Conservation (phyloP, 805 yeast genomes). For the Tetrapisispora arboricola region DNA sequence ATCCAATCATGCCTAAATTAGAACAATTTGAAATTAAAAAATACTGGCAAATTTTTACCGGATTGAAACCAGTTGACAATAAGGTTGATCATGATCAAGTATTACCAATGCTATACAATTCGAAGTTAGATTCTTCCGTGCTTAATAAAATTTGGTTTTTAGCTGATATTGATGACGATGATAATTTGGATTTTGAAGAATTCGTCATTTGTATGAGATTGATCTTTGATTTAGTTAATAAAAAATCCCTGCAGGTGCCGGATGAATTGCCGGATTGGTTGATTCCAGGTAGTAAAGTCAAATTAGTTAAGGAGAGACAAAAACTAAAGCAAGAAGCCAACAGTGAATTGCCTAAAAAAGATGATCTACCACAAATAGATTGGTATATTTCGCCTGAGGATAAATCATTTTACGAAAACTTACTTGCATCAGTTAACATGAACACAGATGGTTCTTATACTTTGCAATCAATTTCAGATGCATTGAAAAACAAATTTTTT, state of each 20-base stretch:
- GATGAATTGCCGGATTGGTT: slow-evolving; percentile 78
- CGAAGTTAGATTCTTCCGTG: slow-evolving; percentile 68
- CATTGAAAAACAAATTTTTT: slow-evolving; percentile 52
- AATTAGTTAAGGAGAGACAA: slow-evolving; percentile 71
- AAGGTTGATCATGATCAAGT: slow-evolving; percentile 79
- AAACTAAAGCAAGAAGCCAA: slow-evolving; percentile 38
- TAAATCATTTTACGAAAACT: slow-evolving; percentile 62
- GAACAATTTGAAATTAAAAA: slow-evolving; percentile 95
- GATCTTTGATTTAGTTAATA: slow-evolving; percentile 83
- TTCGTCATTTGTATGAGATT: slow-evolving; percentile 96
- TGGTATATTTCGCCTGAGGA: slow-evolving; percentile 96
- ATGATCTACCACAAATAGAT: slow-evolving; percentile 43
- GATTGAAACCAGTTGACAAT: slow-evolving; percentile 72
- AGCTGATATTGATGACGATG: slow-evolving; percentile 89
- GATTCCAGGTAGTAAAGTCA: slow-evolving; percentile 81
- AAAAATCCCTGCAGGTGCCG: slow-evolving; percentile 53
- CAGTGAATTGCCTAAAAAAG: slow-evolving; percentile 16
- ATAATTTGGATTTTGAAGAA: slow-evolving; percentile 89
- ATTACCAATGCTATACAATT: slow-evolving; percentile 77
- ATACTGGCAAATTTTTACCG: slow-evolving; percentile 95
- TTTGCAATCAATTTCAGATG: slow-evolving; percentile 55
- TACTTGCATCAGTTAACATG: slow-evolving; percentile 42
- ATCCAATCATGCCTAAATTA: slow-evolving; percentile 43
- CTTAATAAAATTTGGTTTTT: slow-evolving; percentile 82
- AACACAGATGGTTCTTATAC: slow-evolving; percentile 78